phyloP scores from a whole-genome alignment of 1,284 basidiomycete species.

The Trichosporon faecale region DNA sequence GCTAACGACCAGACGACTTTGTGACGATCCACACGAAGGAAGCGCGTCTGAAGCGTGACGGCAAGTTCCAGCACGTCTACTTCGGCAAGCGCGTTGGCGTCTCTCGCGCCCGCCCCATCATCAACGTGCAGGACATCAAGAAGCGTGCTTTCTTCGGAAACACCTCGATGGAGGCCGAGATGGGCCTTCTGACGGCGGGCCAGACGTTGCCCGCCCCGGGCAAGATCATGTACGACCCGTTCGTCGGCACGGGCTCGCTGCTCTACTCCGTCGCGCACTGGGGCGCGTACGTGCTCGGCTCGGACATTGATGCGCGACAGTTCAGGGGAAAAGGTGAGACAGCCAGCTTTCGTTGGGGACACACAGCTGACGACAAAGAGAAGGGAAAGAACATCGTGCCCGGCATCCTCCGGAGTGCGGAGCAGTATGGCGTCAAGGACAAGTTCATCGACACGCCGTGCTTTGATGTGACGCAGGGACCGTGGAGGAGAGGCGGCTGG shows the following conservation, averaged over 20 bases:
- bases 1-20: slow-evolving; percentile 33
- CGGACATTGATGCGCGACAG: slow-evolving; percentile 95
- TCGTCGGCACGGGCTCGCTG: slow-evolving; percentile 95
- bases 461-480: slow-evolving; percentile 85
- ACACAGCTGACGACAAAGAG: slow-evolving; percentile 41
- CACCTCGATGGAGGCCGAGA: slow-evolving; percentile 96
- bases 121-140: slow-evolving; percentile 77
- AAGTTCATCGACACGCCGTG: slow-evolving; percentile 80
- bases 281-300: slow-evolving; percentile 82
- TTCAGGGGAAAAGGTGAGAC: slow-evolving; percentile 78
- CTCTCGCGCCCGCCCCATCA: slow-evolving; percentile 67
- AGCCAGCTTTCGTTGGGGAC: too few species aligned
- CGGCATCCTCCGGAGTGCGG: slow-evolving; percentile 74
- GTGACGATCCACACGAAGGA: slow-evolving; percentile 29
- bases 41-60: slow-evolving; percentile 56
- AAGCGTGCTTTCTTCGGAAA: slow-evolving; percentile 89
- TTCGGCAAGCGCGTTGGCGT: slow-evolving; percentile 80
- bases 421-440: slow-evolving; percentile 74
- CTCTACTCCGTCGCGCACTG: slow-evolving; percentile 80
- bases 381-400: slow-evolving; percentile 52
- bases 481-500: slow-evolving; percentile 80
- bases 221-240: slow-evolving; percentile 92
- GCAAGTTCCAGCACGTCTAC: slow-evolving; percentile 66
- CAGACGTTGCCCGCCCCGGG: slow-evolving; percentile 84
- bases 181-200: slow-evolving; percentile 92